Evolutionary conservation across 2,329 filamentous ascomycete species (phyloP), one percentile per base, ranked within the genome.

Genomic region (Emmonsia crescens): DNA sequence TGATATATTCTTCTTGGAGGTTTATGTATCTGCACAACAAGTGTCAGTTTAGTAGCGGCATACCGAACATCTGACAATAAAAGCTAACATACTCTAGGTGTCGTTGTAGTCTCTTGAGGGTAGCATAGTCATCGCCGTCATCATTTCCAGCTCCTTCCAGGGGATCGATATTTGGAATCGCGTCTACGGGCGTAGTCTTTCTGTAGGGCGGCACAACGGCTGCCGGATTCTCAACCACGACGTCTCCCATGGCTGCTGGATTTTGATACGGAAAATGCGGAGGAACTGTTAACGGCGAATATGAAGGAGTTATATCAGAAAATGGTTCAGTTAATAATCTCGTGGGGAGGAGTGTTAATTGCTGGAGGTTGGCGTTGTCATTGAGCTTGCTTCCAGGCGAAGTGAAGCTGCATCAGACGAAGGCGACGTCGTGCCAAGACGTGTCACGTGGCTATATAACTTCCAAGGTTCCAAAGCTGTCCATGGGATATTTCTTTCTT

Each of bases 1-100:
- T 99, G 85, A 99, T 99, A 78, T 99, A 99, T 76, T 99, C 94
- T 78, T 99, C 94, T 79, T 99, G 94, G 70, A 99, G 83, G 78
- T 96, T 91, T 75, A 97, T 96, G 77, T 96, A 90, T 76, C 88
- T 91, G 69, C 24, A 66, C 61, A 65, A 63, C 46, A 51, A 33
- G 16, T 12, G 36, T 54, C 31, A 54, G 31, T 38, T n/a, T 5
- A 64, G 71, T 65, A 77, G 72, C 64, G 55, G 60, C 57, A 60
- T 48, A 3, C 19, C 31, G 33, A 21, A 36, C 57, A 57, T n/a
- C 24, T 24, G 29, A 33, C 57, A 63, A 27, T 9, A 57, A 55
- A 65, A 63, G 24, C 40, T 44, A 8, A 74, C 85, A 69, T 83
- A 97, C 86, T 99, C 94, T 69, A 97, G 80, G 80, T 97, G 92